Conservation (phyloP, 768 basidiomycete genomes). For the Pleurotus pulmonarius region DNA sequence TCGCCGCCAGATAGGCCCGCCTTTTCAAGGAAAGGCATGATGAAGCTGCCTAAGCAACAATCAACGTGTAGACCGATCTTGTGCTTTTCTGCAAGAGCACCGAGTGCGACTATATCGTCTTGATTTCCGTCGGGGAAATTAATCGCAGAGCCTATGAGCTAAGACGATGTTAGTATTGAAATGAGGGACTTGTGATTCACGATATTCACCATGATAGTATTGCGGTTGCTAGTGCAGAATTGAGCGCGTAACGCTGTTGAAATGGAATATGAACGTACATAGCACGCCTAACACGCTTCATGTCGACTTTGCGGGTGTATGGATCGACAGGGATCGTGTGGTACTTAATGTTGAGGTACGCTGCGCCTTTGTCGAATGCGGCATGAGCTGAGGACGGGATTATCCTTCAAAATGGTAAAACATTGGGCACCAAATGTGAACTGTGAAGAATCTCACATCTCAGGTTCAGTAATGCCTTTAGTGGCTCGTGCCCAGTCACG, state of each 20-base stretch:
- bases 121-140: constrained; percentile 87
- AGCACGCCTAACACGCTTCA: constrained; percentile 76
- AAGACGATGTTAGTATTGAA: constrained; percentile 4
- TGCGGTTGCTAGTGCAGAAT: constrained; percentile 57
- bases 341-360: constrained; percentile 87
- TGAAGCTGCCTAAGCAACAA: constrained; percentile 91
- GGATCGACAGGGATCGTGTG: constrained; percentile 82
- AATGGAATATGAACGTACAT: constrained; percentile 55
- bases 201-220: constrained; percentile 75
- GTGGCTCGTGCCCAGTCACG: constrained; percentile 85
- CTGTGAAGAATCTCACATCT: constrained; percentile 60
- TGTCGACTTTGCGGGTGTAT: constrained; percentile 70
- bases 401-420: constrained; percentile 45
- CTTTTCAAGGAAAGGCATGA: constrained; percentile 87
- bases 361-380: constrained; percentile 91
- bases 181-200: not conserved
- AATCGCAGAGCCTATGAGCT: constrained; percentile 84
- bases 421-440: not conserved
- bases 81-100: constrained; percentile 65
- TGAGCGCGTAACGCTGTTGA: constrained; percentile 6
- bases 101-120: constrained; percentile 82
- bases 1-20: constrained; percentile 65
- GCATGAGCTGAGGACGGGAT: constrained; percentile 85
- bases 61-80: constrained; percentile 91
- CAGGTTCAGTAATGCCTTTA: constrained; percentile 88